These are phyloP conservation scores for Pythium rishiriense DNA, from an alignment of 352 stramenopile genomes.

Conservation along the genomic window DNA sequence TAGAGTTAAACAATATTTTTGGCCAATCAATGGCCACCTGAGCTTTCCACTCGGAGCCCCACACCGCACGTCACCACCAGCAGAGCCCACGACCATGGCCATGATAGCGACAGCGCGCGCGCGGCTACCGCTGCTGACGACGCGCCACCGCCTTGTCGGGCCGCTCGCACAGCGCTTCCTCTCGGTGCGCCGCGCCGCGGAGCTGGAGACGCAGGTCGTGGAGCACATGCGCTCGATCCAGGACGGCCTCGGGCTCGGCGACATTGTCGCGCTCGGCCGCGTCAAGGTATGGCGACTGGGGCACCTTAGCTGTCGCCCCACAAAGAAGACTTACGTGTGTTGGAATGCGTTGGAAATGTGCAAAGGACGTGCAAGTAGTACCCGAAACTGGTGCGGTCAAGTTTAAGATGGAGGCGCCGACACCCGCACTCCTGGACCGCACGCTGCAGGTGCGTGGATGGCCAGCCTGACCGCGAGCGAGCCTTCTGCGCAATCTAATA, in stretches of 20 bases:
- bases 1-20: conserved; percentile 4
- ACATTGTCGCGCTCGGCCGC: conserved; percentile 75
- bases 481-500: background rate
- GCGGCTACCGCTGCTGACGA: conserved; percentile 27
- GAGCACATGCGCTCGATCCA: conserved; percentile 66
- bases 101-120: conserved; percentile 11
- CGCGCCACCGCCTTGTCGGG: conserved; percentile 19
- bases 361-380: conserved; percentile 57
- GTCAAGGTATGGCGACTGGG: no score
- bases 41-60: conserved; percentile 10
- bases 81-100: conserved; percentile 4
- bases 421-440: conserved; percentile 67
- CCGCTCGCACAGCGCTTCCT: conserved; percentile 28
- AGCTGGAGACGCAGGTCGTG: conserved; percentile 78
- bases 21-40: conserved; percentile 10
- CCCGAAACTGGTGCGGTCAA: conserved; percentile 47
- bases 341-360: no score
- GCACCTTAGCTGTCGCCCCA: no score
- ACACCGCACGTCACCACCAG: conserved; percentile 1
- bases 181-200: conserved; percentile 61
- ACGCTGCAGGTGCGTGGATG: conserved; percentile 46
- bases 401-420: conserved; percentile 75
- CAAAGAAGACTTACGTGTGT: no score
- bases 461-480: background rate
- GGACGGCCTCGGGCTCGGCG: conserved; percentile 69